Conservation (phyloP, 2,329 filamentous ascomycete species). For the Ciborinia camelliae region DNA sequence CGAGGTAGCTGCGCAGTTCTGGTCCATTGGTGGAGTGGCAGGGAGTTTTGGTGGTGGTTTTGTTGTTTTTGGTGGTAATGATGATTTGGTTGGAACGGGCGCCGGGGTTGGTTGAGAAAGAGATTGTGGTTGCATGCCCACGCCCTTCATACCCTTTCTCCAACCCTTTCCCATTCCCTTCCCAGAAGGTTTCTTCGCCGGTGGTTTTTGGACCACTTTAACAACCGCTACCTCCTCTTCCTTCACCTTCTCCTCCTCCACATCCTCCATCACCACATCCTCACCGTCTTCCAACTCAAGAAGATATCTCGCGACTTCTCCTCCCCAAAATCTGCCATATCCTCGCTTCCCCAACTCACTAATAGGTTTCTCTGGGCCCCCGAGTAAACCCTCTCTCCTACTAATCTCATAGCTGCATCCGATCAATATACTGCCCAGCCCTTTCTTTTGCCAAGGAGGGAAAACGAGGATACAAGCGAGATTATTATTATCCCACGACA, state of each 20-base stretch:
- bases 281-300: slow-evolving; percentile 37
- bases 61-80: not conserved
- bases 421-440: slow-evolving; percentile 85
- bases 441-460: slow-evolving; percentile 90
- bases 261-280: slow-evolving; percentile 31
- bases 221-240: slow-evolving; percentile 49
- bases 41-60: not conserved
- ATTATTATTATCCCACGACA: slow-evolving; percentile 98
- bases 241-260: slow-evolving; percentile 41
- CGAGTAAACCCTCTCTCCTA: slow-evolving; percentile 74
- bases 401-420: slow-evolving; percentile 91
- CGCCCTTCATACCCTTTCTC: slow-evolving; percentile 19
- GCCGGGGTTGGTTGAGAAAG: not conserved
- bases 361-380: slow-evolving; percentile 91
- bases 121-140: slow-evolving; percentile 13
- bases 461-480: slow-evolving; percentile 94
- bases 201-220: not conserved
- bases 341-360: slow-evolving; percentile 79
- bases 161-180: slow-evolving; percentile 19
- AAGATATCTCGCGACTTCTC: slow-evolving; percentile 73
- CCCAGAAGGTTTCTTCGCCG: slow-evolving; percentile 1
- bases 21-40: not conserved
- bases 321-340: slow-evolving; percentile 83
- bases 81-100: not conserved
- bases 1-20: not conserved